A percentile compares a stretch with the other conserved stretches of the same genome.
phyloP scores from a whole-genome alignment of 192 early-diverging fungal species.

The Neocallimastix lanati region DNA sequence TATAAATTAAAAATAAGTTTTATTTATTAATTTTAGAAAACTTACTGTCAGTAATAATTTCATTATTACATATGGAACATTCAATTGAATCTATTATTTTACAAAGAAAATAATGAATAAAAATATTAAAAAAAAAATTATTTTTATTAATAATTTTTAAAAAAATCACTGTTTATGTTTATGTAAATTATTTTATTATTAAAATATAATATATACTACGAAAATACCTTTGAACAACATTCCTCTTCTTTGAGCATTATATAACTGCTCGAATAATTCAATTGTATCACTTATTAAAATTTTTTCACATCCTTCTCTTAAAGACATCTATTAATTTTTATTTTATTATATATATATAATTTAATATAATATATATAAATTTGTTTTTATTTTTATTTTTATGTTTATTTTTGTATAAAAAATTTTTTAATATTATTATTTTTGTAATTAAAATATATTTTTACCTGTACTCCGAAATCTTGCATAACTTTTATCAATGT shows the following conservation, averaged over 20 bases:
- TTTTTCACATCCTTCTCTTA: constrained; percentile 76
- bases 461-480: constrained; percentile 75
- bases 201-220: too few species aligned
- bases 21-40: background rate
- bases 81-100: constrained; percentile 4
- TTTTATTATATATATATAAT: too few species aligned
- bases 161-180: too few species aligned
- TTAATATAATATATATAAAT: too few species aligned
- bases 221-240: constrained; percentile 30
- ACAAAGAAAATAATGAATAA: too few species aligned
- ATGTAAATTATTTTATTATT: too few species aligned
- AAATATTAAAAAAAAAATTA: too few species aligned
- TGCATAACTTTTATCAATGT: constrained; percentile 76
- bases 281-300: constrained; percentile 79
- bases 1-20: constrained; percentile 1
- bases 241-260: constrained; percentile 45
- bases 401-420: too few species aligned
- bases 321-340: constrained; percentile 32
- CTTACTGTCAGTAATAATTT: background rate
- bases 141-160: too few species aligned
- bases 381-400: too few species aligned
- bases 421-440: too few species aligned
- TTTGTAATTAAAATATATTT: too few species aligned
- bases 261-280: constrained; percentile 50
- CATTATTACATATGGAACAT: constrained; percentile 8